Percentiles rank a stretch among this genome's conserved stretches.
Evolutionary conservation across 768 basidiomycete genomes (phyloP).

Genomic region (Collybia nuda): DNA sequence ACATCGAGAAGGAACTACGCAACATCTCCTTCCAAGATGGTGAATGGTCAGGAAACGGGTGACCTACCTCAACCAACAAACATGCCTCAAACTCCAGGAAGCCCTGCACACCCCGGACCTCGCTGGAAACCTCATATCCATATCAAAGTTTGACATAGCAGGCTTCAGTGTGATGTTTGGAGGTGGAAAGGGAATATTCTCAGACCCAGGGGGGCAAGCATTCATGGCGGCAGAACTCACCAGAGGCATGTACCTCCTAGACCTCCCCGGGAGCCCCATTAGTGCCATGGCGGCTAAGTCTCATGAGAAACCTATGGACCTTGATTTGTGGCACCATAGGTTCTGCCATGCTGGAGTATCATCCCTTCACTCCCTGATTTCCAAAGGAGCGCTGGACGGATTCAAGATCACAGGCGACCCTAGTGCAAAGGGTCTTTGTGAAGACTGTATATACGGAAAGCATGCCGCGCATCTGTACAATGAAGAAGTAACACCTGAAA

Average conservation of each 20-base stretch:
- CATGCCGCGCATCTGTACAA: constrained; percentile 11
- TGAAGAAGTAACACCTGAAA: constrained; percentile 11
- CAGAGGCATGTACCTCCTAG: too few relatives aligned
- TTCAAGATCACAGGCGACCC: neutral
- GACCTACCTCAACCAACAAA: constrained; percentile 3
- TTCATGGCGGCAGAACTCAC: too few relatives aligned
- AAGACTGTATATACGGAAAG: neutral
- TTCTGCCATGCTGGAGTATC: neutral
- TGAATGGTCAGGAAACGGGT: constrained; percentile 8
- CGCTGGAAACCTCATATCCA: constrained; percentile 23
- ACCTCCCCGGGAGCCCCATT: too few relatives aligned
- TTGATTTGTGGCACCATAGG: too few relatives aligned
- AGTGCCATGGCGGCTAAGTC: too few relatives aligned
- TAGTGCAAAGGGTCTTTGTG: neutral
- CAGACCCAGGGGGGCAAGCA: neutral
- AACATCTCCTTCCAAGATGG: constrained; percentile 9
- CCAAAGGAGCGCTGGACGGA: neutral
- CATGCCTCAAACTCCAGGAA: neutral
- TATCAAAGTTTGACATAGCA: constrained; percentile 13
- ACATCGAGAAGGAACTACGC: constrained; percentile 5
- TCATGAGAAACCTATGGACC: too few relatives aligned
- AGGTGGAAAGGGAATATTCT: neutral
- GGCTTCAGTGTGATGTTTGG: constrained; percentile 13
- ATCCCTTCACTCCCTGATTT: neutral
- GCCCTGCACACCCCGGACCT: constrained; percentile 21